Conservation (phyloP, 2,329 filamentous ascomycete genomes). For the Beauveria scarabaeidicola region DNA sequence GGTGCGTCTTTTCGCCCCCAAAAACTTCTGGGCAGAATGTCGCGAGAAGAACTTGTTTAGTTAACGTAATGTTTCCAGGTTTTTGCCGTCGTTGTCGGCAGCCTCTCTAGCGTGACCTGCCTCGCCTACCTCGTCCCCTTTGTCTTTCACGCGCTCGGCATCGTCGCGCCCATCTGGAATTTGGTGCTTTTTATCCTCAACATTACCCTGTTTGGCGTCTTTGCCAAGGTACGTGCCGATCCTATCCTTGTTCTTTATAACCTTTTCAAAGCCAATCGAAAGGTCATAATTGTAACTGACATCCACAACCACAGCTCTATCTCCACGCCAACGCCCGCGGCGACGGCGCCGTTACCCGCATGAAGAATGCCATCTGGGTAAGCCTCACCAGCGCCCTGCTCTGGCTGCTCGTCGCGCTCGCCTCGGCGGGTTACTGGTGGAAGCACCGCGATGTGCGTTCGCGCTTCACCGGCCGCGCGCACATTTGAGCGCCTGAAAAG, state of each 20-base stretch:
- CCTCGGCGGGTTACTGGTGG: slow-evolving; percentile 51
- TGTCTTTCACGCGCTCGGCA: slow-evolving; percentile 39
- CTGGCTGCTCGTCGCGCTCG: slow-evolving; percentile 59
- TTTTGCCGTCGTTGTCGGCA: slow-evolving; percentile 64
- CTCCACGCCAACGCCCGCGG: slow-evolving; percentile 60
- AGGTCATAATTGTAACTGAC: background rate
- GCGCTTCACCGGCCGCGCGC: slow-evolving; percentile 52
- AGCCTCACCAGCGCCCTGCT: slow-evolving; percentile 66
- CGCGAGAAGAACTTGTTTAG: too few relatives aligned
- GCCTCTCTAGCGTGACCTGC: slow-evolving; percentile 55
- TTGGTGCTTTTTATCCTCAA: slow-evolving; percentile 66
- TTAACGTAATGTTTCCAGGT: slow-evolving; percentile 31
- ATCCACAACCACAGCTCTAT: slow-evolving; percentile 45
- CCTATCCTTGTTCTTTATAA: background rate
- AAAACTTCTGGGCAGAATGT: background rate
- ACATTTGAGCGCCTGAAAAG: slow-evolving; percentile 28
- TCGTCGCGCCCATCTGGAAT: slow-evolving; percentile 58
- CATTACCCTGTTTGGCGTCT: slow-evolving; percentile 75
- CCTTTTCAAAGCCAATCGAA: background rate
- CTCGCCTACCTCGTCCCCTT: slow-evolving; percentile 58
- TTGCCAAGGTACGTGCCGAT: slow-evolving; percentile 49
- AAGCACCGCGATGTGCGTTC: slow-evolving; percentile 42
- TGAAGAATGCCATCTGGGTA: slow-evolving; percentile 84
- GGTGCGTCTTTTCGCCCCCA: slow-evolving; percentile 36
- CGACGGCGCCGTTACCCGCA: slow-evolving; percentile 56